These are phyloP conservation scores for Cadophora sp. DNA, from an alignment of 2,329 filamentous ascomycete species.

Conservation along the genomic window DNA sequence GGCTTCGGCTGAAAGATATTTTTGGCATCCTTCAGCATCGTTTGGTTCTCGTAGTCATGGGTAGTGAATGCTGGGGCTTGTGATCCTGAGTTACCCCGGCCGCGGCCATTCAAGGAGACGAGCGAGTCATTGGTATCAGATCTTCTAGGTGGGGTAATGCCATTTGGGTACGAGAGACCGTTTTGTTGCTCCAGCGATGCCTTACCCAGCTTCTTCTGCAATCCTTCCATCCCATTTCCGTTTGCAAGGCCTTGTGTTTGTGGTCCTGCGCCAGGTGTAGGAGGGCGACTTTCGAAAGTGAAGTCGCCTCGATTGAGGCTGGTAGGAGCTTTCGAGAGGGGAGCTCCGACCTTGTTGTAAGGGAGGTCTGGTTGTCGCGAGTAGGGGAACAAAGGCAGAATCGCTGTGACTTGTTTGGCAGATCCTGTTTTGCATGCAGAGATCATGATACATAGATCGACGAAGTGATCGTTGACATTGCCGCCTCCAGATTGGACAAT, in stretches of 20 bases:
- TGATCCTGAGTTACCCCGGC: conserved; percentile 35
- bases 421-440: conserved; percentile 97
- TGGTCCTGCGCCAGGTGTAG: conserved; percentile 80
- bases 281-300: conserved; percentile 91
- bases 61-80: conserved; percentile 55
- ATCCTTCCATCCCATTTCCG: conserved; percentile 68
- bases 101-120: conserved; percentile 42
- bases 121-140: conserved; percentile 50
- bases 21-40: conserved; percentile 57
- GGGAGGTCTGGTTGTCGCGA: conserved; percentile 95
- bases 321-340: conserved; percentile 73
- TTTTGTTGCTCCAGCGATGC: conserved; percentile 66
- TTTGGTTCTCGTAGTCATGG: conserved; percentile 68
- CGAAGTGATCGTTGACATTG: conserved; percentile 93
- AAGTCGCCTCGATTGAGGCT: conserved; percentile 63
- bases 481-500: conserved; percentile 95
- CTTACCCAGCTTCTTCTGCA: conserved; percentile 77
- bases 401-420: conserved; percentile 89
- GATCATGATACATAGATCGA: conserved; percentile 97
- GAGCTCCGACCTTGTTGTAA: conserved; percentile 94
- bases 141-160: conserved; percentile 44
- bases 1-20: conserved; percentile 80
- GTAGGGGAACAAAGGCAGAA: conserved; percentile 95
- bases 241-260: conserved; percentile 65
- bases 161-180: conserved; percentile 47